Conservation (phyloP, 306 rosid genomes). For the Rosa rugosa region DNA sequence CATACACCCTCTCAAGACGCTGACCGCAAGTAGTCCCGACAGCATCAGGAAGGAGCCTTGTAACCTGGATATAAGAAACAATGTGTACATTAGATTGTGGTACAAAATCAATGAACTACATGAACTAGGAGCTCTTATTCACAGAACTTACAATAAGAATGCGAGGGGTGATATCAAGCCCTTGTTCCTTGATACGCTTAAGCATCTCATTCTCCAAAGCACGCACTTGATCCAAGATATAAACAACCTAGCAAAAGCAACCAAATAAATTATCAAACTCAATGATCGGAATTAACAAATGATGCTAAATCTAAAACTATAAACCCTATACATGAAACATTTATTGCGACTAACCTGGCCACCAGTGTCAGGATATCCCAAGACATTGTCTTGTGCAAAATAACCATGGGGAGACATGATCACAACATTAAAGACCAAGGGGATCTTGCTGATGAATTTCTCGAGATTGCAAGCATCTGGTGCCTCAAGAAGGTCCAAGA, state of each 20-base stretch:
- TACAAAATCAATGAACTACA: not conserved
- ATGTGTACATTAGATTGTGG: slow-evolving; percentile 18
- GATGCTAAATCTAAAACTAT: not conserved
- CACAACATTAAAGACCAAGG: slow-evolving; percentile 96
- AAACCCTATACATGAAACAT: not conserved
- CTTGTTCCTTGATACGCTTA: slow-evolving; percentile 81
- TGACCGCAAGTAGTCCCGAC: slow-evolving; percentile 92
- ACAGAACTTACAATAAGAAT: slow-evolving; percentile 72
- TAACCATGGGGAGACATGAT: slow-evolving; percentile 98
- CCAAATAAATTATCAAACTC: not conserved
- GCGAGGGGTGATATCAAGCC: slow-evolving; percentile 81
- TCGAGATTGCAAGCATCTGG: slow-evolving; percentile 95
- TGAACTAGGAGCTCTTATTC: not conserved
- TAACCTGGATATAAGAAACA: slow-evolving; percentile 52
- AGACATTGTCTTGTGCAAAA: slow-evolving; percentile 90
- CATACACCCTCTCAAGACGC: slow-evolving; percentile 80
- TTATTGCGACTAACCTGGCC: slow-evolving; percentile 64
- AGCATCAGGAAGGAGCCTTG: slow-evolving; percentile 95
- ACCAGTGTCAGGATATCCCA: slow-evolving; percentile 98
- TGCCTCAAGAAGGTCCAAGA: slow-evolving; percentile 96
- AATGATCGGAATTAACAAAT: not conserved
- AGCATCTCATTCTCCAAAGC: slow-evolving; percentile 98
- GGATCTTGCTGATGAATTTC: slow-evolving; percentile 82
- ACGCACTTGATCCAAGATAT: slow-evolving; percentile 99
- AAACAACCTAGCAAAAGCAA: slow-evolving; percentile 58